Conservation (phyloP, 768 basidiomycete genomes). For the Lentinus tigrinus region DNA sequence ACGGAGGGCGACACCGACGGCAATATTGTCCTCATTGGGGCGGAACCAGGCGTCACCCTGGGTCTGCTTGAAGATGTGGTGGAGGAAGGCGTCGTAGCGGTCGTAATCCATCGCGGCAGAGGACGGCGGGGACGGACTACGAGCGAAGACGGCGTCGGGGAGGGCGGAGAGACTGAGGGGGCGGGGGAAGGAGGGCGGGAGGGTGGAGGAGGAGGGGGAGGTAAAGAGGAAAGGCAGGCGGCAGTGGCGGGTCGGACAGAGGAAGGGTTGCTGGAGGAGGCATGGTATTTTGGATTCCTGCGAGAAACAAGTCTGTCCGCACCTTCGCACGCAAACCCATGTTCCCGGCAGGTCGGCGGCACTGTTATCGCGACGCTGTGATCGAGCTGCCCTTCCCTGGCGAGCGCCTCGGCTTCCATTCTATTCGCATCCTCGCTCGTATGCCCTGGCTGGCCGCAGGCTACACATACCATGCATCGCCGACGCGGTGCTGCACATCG, state of each 20-base stretch:
- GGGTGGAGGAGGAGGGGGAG: conserved; percentile 7
- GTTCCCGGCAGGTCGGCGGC: background rate
- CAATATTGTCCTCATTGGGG: conserved; percentile 46
- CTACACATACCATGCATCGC: no score
- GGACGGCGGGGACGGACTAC: conserved; percentile 1
- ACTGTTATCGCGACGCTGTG: background rate
- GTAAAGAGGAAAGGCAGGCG: conserved; percentile 12
- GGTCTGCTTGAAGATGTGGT: conserved; percentile 45
- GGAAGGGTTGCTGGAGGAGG: conserved; percentile 4
- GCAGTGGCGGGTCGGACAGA: conserved; percentile 8
- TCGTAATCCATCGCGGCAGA: conserved; percentile 35
- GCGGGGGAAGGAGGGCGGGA: conserved; percentile 1
- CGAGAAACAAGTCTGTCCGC: background rate
- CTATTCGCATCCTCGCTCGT: no score
- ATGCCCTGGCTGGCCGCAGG: no score
- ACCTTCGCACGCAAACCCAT: background rate
- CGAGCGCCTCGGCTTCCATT: background rate
- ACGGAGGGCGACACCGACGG: conserved; percentile 49
- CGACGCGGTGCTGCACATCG: background rate
- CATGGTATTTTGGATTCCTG: conserved; percentile 4
- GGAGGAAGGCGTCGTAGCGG: conserved; percentile 43
- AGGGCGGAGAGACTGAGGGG: conserved; percentile 1
- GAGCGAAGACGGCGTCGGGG: conserved; percentile 8
- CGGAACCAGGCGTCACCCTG: conserved; percentile 56
- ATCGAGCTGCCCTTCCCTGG: no score